These are phyloP conservation scores for Dactylorhiza incarnata DNA, from an alignment of 106 monocot species.

Conservation along the genomic window DNA sequence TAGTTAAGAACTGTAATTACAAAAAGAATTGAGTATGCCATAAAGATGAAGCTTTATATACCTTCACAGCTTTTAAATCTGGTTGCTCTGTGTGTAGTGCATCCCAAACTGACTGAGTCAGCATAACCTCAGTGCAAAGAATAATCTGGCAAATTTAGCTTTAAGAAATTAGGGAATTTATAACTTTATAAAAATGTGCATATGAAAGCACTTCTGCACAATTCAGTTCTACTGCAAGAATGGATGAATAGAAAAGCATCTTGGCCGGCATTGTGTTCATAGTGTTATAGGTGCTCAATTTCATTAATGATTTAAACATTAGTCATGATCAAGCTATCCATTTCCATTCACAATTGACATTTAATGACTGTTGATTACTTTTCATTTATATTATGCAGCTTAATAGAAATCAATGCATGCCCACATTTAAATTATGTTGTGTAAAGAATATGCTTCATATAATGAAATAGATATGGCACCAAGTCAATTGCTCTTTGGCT, in stretches of 20 bases:
- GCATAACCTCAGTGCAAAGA: slow-evolving; percentile 66
- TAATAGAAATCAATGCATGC: no score
- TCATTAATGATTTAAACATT: not conserved
- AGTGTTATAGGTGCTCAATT: not conserved
- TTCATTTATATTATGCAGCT: no score
- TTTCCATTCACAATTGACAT: no score
- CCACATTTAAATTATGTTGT: no score
- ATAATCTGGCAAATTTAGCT: slow-evolving; percentile 29
- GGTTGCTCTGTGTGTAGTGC: slow-evolving; percentile 48
- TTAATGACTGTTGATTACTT: no score
- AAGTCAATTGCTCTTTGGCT: no score
- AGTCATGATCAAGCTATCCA: not conserved
- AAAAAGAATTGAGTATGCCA: not conserved
- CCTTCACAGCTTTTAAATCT: slow-evolving; percentile 43
- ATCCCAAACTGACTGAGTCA: slow-evolving; percentile 49
- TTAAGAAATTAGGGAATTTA: not conserved
- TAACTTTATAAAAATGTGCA: not conserved
- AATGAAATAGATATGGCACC: no score
- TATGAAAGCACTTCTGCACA: not conserved
- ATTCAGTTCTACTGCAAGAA: not conserved
- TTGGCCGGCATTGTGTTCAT: not conserved
- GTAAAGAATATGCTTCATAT: no score
- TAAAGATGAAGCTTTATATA: slow-evolving; percentile 6
- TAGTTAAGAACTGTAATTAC: not conserved
- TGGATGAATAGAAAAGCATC: not conserved